These are phyloP conservation scores for Penicillium concentricum DNA, from an alignment of 2,329 filamentous ascomycete species.

Conservation along the genomic window DNA sequence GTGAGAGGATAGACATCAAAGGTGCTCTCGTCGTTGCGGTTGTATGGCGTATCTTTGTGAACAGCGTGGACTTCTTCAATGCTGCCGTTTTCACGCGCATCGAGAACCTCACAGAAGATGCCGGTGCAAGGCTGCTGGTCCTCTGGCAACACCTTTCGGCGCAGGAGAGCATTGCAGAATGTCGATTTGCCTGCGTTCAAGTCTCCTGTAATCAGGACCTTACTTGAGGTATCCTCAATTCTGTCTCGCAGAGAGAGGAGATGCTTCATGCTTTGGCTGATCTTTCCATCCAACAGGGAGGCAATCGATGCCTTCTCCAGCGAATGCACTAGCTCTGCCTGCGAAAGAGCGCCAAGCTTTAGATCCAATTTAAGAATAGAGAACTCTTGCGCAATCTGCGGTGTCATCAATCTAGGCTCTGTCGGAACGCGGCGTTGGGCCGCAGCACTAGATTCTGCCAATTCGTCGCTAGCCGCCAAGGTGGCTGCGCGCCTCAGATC, in stretches of 20 bases:
- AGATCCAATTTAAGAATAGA: constrained; percentile 93
- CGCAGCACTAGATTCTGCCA: constrained; percentile 70
- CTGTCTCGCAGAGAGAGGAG: constrained; percentile 81
- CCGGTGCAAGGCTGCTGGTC: constrained; percentile 98
- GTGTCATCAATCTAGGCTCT: constrained; percentile 82
- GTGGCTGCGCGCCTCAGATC: constrained; percentile 71
- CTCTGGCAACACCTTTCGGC: constrained; percentile 88
- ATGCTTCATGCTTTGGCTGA: constrained; percentile 89
- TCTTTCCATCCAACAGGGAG: constrained; percentile 86
- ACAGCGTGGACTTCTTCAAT: constrained; percentile 95
- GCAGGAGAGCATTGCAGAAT: constrained; percentile 94
- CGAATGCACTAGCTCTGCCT: constrained; percentile 89
- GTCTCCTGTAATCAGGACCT: constrained; percentile 93
- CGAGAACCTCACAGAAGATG: constrained; percentile 96
- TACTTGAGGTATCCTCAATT: constrained; percentile 96
- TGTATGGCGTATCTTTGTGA: constrained; percentile 74
- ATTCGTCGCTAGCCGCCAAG: constrained; percentile 58
- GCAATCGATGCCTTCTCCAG: constrained; percentile 90
- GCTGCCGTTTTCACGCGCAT: constrained; percentile 84
- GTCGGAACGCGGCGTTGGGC: constrained; percentile 60
- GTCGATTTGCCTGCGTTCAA: constrained; percentile 97
- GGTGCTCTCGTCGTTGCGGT: constrained; percentile 87
- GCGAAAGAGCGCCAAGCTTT: constrained; percentile 81
- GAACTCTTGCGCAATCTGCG: constrained; percentile 92
- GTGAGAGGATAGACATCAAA: constrained; percentile 80